Conservation (phyloP, 1,284 basidiomycete genomes). For the Macrocystidia cucumis region DNA sequence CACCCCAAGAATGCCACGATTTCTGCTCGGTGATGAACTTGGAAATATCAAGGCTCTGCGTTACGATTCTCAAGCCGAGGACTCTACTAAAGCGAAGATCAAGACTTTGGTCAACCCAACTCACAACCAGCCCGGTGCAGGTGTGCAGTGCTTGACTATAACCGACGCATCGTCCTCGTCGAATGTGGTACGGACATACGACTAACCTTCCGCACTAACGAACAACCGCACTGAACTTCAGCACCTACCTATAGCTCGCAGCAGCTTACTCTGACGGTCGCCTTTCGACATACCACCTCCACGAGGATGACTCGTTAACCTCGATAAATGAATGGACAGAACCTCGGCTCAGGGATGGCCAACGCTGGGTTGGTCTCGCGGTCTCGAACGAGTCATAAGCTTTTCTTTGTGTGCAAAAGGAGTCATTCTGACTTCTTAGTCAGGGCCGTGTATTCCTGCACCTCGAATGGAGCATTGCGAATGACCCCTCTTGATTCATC, state of each 20-base stretch:
- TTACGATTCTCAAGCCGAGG: conserved; percentile 31
- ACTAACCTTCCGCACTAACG: too few species aligned
- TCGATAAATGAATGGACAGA: conserved; percentile 53
- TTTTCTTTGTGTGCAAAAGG: neutral
- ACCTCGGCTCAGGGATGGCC: conserved; percentile 39
- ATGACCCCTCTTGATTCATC: conserved; percentile 24
- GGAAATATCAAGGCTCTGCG: conserved; percentile 59
- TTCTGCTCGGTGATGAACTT: conserved; percentile 66
- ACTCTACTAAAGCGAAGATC: conserved; percentile 18
- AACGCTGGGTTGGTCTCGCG: conserved; percentile 55
- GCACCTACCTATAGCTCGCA: conserved; percentile 55
- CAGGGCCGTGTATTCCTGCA: conserved; percentile 58
- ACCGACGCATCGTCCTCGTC: too few species aligned
- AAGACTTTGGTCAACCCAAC: conserved; percentile 28
- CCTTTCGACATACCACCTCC: conserved; percentile 31
- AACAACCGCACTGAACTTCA: too few species aligned
- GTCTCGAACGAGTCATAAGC: conserved; percentile 31
- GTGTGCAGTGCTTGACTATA: too few species aligned
- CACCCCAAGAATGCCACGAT: conserved; percentile 59
- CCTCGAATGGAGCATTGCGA: conserved; percentile 64
- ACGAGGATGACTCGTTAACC: conserved; percentile 31
- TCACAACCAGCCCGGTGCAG: too few species aligned
- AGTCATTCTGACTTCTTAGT: neutral
- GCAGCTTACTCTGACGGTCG: conserved; percentile 56
- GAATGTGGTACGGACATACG: too few species aligned